phyloP scores from a whole-genome alignment of 2,329 filamentous ascomycete species.

The Akanthomyces dipterigenus region DNA sequence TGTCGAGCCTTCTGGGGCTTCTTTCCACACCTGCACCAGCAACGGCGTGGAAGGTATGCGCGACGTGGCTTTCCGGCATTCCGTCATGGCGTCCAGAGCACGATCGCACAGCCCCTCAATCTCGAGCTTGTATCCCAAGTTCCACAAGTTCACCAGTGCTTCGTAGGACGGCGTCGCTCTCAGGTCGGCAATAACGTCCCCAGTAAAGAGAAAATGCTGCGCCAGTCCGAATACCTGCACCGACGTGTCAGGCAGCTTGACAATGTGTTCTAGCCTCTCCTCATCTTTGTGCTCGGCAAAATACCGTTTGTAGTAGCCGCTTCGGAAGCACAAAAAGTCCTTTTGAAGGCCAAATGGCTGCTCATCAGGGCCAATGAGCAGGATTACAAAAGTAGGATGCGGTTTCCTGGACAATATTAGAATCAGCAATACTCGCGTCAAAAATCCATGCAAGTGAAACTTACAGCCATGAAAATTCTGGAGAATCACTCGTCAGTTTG shows the following conservation, averaged over 20 bases:
- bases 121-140: constrained; percentile 44
- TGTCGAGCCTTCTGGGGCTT: constrained; percentile 53
- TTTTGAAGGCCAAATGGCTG: constrained; percentile 52
- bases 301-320: constrained; percentile 38
- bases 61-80: constrained; percentile 45
- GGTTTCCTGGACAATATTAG: constrained; percentile 34
- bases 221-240: constrained; percentile 47
- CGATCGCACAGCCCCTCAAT: constrained; percentile 51
- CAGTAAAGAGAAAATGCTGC: constrained; percentile 50
- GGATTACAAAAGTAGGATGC: constrained; percentile 49
- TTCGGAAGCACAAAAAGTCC: constrained; percentile 49
- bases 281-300: constrained; percentile 32
- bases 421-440: neutral
- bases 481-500: neutral
- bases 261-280: constrained; percentile 41
- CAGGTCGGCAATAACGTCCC: constrained; percentile 36
- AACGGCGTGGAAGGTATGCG: constrained; percentile 52
- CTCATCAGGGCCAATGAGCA: constrained; percentile 46
- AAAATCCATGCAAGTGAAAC: constrained; percentile 12
- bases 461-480: constrained; percentile 32
- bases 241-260: constrained; percentile 42
- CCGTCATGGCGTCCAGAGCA: constrained; percentile 50
- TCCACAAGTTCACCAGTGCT: constrained; percentile 49
- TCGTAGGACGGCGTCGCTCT: constrained; percentile 45
- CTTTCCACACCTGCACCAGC: constrained; percentile 55